Evolutionary conservation across 1,284 basidiomycete genomes (phyloP).

Genomic region (Bjerkandera adusta): DNA sequence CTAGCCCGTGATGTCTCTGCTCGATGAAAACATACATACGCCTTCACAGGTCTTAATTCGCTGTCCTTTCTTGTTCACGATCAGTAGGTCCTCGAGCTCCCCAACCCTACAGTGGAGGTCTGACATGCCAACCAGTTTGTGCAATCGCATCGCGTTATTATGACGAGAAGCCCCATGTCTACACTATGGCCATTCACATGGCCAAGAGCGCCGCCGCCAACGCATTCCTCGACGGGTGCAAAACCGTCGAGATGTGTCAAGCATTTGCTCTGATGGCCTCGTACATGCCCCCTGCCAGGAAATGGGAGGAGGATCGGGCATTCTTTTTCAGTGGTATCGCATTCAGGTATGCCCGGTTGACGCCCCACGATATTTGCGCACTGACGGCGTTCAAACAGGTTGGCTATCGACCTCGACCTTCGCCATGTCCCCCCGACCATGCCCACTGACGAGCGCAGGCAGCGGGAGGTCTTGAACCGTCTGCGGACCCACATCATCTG

Average conservation of each 20-base stretch:
- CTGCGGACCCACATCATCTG: conserved; percentile 47
- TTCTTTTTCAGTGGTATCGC: conserved; percentile 35
- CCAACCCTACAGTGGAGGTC: too few species aligned
- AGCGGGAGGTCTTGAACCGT: conserved; percentile 45
- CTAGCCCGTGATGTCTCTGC: conserved; percentile 33
- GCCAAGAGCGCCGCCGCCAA: conserved; percentile 35
- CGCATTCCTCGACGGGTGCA: conserved; percentile 34
- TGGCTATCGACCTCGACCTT: conserved; percentile 45
- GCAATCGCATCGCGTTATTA: conserved; percentile 38
- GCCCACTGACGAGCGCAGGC: conserved; percentile 34
- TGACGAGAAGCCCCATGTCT: conserved; percentile 32
- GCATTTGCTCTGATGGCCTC: conserved; percentile 33
- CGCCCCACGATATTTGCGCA: neutral
- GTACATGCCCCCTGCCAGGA: conserved; percentile 29
- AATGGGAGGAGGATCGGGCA: conserved; percentile 34
- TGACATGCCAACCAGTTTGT: conserved; percentile 38
- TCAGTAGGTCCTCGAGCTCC: conserved; percentile 26
- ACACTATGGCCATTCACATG: conserved; percentile 36
- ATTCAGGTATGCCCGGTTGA: conserved; percentile 20
- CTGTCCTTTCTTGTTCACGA: conserved; percentile 40
- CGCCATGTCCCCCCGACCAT: conserved; percentile 35
- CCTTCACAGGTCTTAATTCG: conserved; percentile 35
- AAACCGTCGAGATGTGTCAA: conserved; percentile 35
- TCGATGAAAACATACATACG: conserved; percentile 38
- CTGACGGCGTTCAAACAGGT: conserved; percentile 19